Evolutionary conservation across 1,284 basidiomycete genomes (phyloP), one percentile per base, ranked within the genome.

Genomic region (Marasmius tenuissimus): DNA sequence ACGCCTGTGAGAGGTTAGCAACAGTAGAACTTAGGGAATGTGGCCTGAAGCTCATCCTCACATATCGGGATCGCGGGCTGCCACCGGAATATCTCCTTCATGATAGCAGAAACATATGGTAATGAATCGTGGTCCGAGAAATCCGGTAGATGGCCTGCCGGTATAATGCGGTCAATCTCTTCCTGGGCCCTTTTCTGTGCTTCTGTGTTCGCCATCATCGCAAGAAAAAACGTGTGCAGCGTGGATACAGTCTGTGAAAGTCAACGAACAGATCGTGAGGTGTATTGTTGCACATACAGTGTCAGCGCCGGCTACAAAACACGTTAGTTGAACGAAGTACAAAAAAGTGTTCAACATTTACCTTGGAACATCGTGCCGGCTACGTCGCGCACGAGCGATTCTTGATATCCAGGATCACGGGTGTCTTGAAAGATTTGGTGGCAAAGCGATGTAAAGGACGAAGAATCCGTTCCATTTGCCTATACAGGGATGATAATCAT

Each of bases 191-290:
- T 50, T 20, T 51, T 50, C 52, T 58, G 59, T 1, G 60, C 54
- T 0, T 54, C 63, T 11, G 60, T 61, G 42, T 66, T 63, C 10
- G 50, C 51, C 18, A 63, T 14, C 57, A 63, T 63, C 22, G 59
- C 59, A 39, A 60, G 63, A 42, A 58, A 40, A 48, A 69, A 66
- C 20, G 54, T 66, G 16, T 42, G 37, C 37, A 69, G 51, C 9
- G 60, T 64, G 6, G 61, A 64, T 0, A 64, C 58, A 14, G 56
- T 64, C 16, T 38, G 18, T 49, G 18, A 18, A 14, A 11, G 48
- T n/a, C 6, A 12, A 3, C 10, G 18, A 49, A 20, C 12, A 14
- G 27, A 27, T 11, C 10, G 27, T 20, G 18, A n/a, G 18, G 18
- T 18, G 3, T 5, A 11, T 18, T n/a, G 27, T 18, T 20, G 10